Base-by-base conservation (phyloP, 768 basidiomycete species). In the Serendipita sp. region DNA sequence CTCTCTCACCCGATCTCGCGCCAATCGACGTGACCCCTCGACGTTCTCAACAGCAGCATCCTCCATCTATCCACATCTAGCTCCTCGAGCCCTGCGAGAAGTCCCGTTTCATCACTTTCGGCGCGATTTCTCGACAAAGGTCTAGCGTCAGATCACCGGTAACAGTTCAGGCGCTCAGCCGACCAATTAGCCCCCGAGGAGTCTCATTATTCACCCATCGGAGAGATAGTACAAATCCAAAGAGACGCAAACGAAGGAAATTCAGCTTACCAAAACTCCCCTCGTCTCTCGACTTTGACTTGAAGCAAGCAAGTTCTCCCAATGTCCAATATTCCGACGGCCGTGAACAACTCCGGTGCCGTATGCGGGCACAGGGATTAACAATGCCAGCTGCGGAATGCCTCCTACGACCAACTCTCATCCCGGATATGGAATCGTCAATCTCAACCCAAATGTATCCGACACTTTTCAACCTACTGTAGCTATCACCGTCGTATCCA, bases 81-180 rank as follows among this genome's bases (percentile, higher is more conserved):
- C 45, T 48, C 45, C 45, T 48, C 45, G 45, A 48, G n/a, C 9
- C n/a, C 45, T 48, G 9, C 45, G 45, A 48, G 45, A n/a, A 48
- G 45, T 7, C 7, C 45, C 9, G 7, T 9, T 2, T 48, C 1
- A 20, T n/a, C 7, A 9, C 45, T 5, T 38, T 48, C 45, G 53
- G 11, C 53, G 53, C 24, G 28, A 58, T 58, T 58, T 31, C 53
- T 22, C 9, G 9, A 22, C 22, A 26, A 58, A 22, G 31, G 20
- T 34, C 53, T 24, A 24, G 22, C 53, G 53, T 58, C 24, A 31
- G 38, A 5, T 48, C 45, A 48, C 45, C 45, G 26, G 45, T 5
- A 48, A n/a, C n/a, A 48, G 45, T 28, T 28, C 45, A 58, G 53
- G 53, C 53, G 53, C 53, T n/a, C 53, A 38, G 22, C 53, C 24